Base-by-base conservation (phyloP, 164 flowering plant species). In the Annona cherimola region DNA sequence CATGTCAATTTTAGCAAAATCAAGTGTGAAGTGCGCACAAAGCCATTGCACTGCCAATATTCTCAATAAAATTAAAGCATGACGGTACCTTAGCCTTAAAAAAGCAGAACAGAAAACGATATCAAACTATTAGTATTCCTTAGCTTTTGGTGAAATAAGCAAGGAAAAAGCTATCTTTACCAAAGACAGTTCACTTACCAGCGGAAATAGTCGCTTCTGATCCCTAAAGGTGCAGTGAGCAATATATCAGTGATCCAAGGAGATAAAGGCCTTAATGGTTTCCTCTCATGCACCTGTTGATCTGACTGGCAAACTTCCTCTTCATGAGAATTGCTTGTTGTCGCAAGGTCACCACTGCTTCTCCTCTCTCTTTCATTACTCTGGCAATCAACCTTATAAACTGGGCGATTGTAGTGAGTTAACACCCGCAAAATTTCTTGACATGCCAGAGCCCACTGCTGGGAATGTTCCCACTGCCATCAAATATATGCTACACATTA, bases 361-460 rank as follows among this genome's bases (percentile, higher is more conserved):
- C 91, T 88, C 80, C 90, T 84, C 59, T 87, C 91, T 72, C 74
- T 59, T 76, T 87, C 92, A 79, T 66, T 76, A 67, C 75, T 77
- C 60, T 84, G 86, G 61, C 76, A 81, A 55, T 89, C 97, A 74
- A 73, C 76, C 82, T 89, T 94, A 77, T 82, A 90, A 72, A 91
- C 84, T 76, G 98, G 98, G 61, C 98, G 96, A 76, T 94, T 94
- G 75, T 94, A 94, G 78, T 90, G 98, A 74, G 97, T 94, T 71
- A 94, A 82, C 45, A 92, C 87, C 67, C 97, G 79, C 76, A 94
- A 77, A 72, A 94, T 88, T 78, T 94, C 98, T 42, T 93, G 93
- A 84, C 98, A 94, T 76, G 98, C 98, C 79, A 94, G 83, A 69
- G 97, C 98, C 98, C 94, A 92, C 78, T 92, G 97, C 74, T 94